A percentile compares a stretch with the other conserved stretches of the same genome.
Evolutionary conservation across 306 rosid genomes (phyloP).

Genomic region (Cicer chorassanicum): DNA sequence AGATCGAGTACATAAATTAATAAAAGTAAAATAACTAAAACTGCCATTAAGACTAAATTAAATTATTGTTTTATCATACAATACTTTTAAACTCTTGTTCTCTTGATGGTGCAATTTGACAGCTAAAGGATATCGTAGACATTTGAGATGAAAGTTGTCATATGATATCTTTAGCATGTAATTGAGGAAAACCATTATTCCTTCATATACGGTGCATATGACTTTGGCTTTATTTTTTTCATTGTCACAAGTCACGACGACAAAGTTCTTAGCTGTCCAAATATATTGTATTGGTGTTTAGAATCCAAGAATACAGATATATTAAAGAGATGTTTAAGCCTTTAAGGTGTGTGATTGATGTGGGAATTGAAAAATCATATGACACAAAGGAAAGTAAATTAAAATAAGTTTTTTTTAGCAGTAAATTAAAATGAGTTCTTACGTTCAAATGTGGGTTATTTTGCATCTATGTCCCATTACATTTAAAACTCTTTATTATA

Average conservation of each 20-base stretch:
- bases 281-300: constrained; percentile 28
- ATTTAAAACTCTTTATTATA: too few species aligned
- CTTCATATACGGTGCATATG: constrained; percentile 19
- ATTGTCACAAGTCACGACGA: constrained; percentile 37
- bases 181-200: constrained; percentile 32
- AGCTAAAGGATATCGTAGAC: constrained; percentile 37
- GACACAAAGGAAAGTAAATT: neutral
- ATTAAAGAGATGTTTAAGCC: neutral
- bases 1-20: too few species aligned
- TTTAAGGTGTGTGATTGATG: neutral
- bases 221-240: constrained; percentile 28
- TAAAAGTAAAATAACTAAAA: too few species aligned
- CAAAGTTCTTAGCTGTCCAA: constrained; percentile 44
- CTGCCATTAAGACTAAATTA: too few species aligned
- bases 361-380: neutral
- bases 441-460: neutral
- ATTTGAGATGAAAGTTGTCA: neutral
- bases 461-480: too few species aligned
- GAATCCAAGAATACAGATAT: neutral
- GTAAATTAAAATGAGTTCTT: neutral
- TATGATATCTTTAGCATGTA: constrained; percentile 13
- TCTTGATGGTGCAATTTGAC: constrained; percentile 36
- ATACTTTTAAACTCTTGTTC: neutral
- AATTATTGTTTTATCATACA: neutral
- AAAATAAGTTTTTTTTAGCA: neutral